These are phyloP conservation scores for Cornus kousa DNA, from an alignment of 148 eudicot genomes.

Conservation along the genomic window DNA sequence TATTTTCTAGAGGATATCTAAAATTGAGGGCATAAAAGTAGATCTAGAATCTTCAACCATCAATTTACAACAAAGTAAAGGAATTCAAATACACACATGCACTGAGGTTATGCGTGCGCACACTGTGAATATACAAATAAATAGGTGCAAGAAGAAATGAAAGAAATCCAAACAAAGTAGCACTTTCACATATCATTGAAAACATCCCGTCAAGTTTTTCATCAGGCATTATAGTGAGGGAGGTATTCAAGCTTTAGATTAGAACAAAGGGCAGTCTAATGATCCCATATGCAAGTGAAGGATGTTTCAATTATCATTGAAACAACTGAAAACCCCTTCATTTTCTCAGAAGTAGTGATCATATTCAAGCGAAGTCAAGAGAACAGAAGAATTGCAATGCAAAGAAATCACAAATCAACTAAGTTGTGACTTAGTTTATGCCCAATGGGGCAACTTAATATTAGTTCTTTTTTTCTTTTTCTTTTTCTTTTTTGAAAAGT, in stretches of 20 bases:
- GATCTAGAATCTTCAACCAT: no score
- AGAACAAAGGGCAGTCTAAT: background rate
- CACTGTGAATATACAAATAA: background rate
- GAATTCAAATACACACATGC: no score
- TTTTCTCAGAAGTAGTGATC: background rate
- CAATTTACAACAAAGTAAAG: no score
- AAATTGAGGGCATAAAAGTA: background rate
- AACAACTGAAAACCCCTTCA: background rate
- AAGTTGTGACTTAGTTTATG: no score
- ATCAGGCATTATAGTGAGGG: background rate
- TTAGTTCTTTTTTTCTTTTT: no score
- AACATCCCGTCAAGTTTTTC: background rate
- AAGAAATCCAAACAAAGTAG: background rate
- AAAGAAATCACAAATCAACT: background rate
- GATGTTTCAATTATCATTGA: no score
- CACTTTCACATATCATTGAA: background rate
- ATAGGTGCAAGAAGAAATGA: background rate
- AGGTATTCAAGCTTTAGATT: no score
- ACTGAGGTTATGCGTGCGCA: no score
- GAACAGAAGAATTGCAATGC: no score
- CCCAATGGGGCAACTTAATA: no score
- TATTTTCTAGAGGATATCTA: background rate
- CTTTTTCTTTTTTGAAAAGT: no score
- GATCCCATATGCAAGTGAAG: no score
- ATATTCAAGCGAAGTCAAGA: background rate